Evolutionary conservation across 768 basidiomycete genomes (phyloP).

Genomic region (Sarcomyxa edulis): DNA sequence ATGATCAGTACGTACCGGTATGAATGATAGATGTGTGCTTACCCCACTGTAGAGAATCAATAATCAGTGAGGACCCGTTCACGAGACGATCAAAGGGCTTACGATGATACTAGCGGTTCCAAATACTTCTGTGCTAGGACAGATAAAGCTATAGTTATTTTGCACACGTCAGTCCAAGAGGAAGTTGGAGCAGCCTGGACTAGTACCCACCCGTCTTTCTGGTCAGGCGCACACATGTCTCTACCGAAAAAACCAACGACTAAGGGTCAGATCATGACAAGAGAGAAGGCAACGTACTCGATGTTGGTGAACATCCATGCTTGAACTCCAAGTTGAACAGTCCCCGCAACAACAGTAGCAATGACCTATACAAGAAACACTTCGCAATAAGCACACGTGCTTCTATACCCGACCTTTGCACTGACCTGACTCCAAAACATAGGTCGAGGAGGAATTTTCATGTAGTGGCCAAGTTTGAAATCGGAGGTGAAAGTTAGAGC

Average conservation of each 20-base stretch:
- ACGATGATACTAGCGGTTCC: constrained; percentile 58
- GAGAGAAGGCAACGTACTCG: constrained; percentile 17
- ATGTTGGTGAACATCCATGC: constrained; percentile 60
- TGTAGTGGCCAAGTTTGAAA: constrained; percentile 58
- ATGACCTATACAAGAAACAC: constrained; percentile 32
- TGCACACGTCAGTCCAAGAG: too few relatives aligned
- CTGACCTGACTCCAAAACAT: constrained; percentile 40
- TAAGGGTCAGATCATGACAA: constrained; percentile 3
- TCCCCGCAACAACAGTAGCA: constrained; percentile 54
- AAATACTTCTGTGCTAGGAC: constrained; percentile 47
- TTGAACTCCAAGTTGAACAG: constrained; percentile 63
- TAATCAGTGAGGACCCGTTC: background rate
- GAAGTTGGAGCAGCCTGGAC: too few relatives aligned
- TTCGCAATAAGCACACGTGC: constrained; percentile 7
- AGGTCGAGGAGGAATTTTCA: constrained; percentile 56
- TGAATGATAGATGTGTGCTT: constrained; percentile 4
- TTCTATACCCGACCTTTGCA: too few relatives aligned
- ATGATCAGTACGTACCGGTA: constrained; percentile 4
- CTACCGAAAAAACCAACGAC: constrained; percentile 9
- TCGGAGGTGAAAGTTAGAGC: constrained; percentile 56
- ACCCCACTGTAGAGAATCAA: constrained; percentile 15
- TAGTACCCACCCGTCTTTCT: constrained; percentile 37
- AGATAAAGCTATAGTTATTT: constrained; percentile 29
- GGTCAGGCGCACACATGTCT: constrained; percentile 38
- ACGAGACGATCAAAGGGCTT: background rate